phyloP scores from a whole-genome alignment of 495 filamentous ascomycete species.

The Penicillium odoratum region DNA sequence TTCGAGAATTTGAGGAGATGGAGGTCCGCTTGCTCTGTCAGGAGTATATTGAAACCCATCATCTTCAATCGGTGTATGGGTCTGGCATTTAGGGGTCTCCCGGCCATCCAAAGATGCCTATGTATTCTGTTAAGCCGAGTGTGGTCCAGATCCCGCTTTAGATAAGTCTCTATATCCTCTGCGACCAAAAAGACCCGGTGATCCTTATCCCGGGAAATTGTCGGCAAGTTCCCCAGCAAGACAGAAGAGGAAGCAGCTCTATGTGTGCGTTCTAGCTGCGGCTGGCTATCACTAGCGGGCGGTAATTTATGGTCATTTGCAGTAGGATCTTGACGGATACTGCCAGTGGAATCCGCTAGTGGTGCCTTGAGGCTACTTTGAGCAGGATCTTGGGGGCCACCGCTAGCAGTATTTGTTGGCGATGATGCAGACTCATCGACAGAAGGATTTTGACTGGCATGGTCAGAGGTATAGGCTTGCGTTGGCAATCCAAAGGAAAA shows the following conservation, averaged over 20 bases:
- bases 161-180: slow-evolving; percentile 11
- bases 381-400: slow-evolving; percentile 4
- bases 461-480: not conserved
- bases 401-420: slow-evolving; percentile 6
- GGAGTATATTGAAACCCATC: slow-evolving; percentile 12
- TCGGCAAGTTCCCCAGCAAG: slow-evolving; percentile 11
- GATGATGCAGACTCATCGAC: not conserved
- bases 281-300: slow-evolving; percentile 1
- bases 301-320: slow-evolving; percentile 8
- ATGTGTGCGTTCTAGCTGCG: slow-evolving; percentile 7
- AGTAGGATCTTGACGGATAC: slow-evolving; percentile 4
- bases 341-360: slow-evolving; percentile 5
- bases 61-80: slow-evolving; percentile 14
- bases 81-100: slow-evolving; percentile 14
- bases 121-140: slow-evolving; percentile 12
- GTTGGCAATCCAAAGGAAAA: slow-evolving; percentile 6
- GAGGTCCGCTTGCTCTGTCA: slow-evolving; percentile 15
- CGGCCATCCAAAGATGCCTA: slow-evolving; percentile 12
- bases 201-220: slow-evolving; percentile 11
- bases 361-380: slow-evolving; percentile 1
- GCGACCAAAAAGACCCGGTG: slow-evolving; percentile 13
- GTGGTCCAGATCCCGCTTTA: slow-evolving; percentile 14
- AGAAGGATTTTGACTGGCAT: slow-evolving; percentile 8
- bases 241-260: slow-evolving; percentile 7
- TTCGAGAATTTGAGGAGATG: slow-evolving; percentile 12